phyloP scores from a whole-genome alignment of 2,329 filamentous ascomycete genomes.

The Zasmidium angulare region DNA sequence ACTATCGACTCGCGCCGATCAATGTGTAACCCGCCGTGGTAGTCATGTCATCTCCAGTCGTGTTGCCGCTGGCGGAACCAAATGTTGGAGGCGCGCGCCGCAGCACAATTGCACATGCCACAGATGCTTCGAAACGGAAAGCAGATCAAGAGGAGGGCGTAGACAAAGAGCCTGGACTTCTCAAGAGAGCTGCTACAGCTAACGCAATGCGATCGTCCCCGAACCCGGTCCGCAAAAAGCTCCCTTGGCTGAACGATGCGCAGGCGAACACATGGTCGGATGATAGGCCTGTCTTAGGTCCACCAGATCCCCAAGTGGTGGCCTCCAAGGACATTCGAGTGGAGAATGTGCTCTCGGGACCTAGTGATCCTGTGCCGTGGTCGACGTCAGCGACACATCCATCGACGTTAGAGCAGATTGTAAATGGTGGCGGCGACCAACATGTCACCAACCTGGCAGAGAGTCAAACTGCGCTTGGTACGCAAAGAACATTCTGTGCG shows the following conservation, averaged over 20 bases:
- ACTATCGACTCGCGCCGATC: too few relatives aligned
- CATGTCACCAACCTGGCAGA: too few relatives aligned
- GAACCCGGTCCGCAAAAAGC: constrained; percentile 21
- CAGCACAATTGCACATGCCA: neutral
- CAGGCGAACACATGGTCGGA: neutral
- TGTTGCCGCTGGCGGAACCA: neutral
- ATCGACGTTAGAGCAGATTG: too few relatives aligned
- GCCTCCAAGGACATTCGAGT: too few relatives aligned
- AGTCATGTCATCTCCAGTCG: neutral
- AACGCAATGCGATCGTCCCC: neutral
- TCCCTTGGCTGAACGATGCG: constrained; percentile 27
- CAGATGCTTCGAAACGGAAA: neutral
- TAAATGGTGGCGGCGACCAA: too few relatives aligned
- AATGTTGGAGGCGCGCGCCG: neutral
- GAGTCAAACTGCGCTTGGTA: neutral
- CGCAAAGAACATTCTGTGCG: constrained; percentile 9
- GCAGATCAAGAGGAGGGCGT: neutral
- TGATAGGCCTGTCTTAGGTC: too few relatives aligned
- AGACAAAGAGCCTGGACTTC: neutral
- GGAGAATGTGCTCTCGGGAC: too few relatives aligned
- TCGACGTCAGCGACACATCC: too few relatives aligned
- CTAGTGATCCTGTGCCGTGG: too few relatives aligned
- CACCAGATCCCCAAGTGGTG: too few relatives aligned
- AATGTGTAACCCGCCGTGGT: neutral
- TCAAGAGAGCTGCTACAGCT: neutral